Percentiles rank a stretch among this genome's conserved stretches.
phyloP scores from a whole-genome alignment of 208 protist species.

The Leishmania aethiopica region DNA sequence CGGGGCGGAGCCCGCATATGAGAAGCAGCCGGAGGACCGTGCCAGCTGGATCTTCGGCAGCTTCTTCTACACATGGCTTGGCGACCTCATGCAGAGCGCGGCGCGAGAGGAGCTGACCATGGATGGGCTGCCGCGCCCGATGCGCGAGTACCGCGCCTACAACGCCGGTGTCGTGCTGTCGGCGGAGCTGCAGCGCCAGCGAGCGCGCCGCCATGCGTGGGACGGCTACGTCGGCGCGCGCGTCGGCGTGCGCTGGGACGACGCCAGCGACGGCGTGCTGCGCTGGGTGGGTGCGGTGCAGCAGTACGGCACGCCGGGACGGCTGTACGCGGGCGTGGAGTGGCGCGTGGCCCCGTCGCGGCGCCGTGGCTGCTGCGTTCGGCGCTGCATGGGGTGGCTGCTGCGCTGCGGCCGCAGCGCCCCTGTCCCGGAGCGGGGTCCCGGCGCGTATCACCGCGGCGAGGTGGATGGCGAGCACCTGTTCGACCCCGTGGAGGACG shows the following conservation, averaged over 20 bases:
- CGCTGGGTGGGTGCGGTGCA: constrained; percentile 58
- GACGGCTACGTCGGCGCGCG: constrained; percentile 35
- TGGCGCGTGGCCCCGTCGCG: constrained; percentile 39
- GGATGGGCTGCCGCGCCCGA: constrained; percentile 36
- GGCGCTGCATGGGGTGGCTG: not conserved
- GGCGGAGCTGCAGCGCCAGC: constrained; percentile 31
- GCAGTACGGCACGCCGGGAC: constrained; percentile 33
- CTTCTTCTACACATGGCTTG: constrained; percentile 47
- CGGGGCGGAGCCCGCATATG: constrained; percentile 32
- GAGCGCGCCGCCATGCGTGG: constrained; percentile 36
- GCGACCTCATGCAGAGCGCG: constrained; percentile 34
- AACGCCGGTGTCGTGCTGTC: constrained; percentile 29
- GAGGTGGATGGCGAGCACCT: constrained; percentile 63
- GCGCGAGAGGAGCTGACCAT: constrained; percentile 32
- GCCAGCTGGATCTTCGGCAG: constrained; percentile 16
- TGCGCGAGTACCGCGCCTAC: constrained; percentile 20
- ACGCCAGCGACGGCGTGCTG: constrained; percentile 36
- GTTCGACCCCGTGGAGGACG: constrained; percentile 35
- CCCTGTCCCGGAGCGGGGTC: not conserved
- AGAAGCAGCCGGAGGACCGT: constrained; percentile 30
- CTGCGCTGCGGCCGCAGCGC: not conserved
- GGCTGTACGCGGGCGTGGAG: constrained; percentile 61
- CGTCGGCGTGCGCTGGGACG: constrained; percentile 28
- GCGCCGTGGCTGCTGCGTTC: constrained; percentile 5
- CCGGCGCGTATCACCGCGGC: constrained; percentile 44